Percentiles rank a stretch among this genome's conserved stretches.
Evolutionary conservation across 306 rosid genomes (phyloP).

Genomic region (Pueraria montana): DNA sequence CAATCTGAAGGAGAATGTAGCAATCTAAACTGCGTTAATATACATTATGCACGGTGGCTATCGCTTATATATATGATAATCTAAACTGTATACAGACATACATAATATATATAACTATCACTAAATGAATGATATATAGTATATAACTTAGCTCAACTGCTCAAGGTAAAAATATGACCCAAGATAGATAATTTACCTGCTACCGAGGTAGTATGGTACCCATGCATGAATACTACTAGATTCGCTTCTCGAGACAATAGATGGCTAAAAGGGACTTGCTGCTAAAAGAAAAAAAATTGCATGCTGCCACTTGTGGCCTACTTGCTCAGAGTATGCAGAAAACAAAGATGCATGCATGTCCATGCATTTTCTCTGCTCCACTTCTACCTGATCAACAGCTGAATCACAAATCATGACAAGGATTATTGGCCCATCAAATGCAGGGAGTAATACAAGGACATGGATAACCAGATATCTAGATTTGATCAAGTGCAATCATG

Average conservation of each 20-base stretch:
- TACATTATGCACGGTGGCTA: not conserved
- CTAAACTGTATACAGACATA: slow-evolving; percentile 2
- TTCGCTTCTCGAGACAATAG: not conserved
- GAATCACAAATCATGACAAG: slow-evolving; percentile 19
- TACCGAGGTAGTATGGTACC: not conserved
- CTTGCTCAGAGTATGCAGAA: slow-evolving; percentile 46
- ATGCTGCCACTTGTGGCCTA: slow-evolving; percentile 22
- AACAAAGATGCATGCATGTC: slow-evolving; percentile 31
- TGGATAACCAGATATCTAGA: not conserved
- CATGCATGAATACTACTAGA: slow-evolving; percentile 24
- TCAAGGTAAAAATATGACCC: slow-evolving; percentile 15
- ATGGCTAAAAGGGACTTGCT: slow-evolving; percentile 15
- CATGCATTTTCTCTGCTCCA: slow-evolving; percentile 16
- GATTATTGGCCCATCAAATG: slow-evolving; percentile 30
- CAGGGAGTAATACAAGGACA: not conserved
- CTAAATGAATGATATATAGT: slow-evolving; percentile 27
- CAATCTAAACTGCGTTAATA: not conserved
- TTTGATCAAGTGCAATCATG: not conserved
- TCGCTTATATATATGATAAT: not conserved
- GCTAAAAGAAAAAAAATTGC: slow-evolving; percentile 36
- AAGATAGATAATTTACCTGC: slow-evolving; percentile 22
- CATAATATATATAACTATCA: not conserved
- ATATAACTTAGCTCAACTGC: not conserved
- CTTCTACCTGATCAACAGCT: not conserved
- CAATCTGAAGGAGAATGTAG: slow-evolving; percentile 19